Conservation (phyloP, 352 stramenopile species). For the Globisporangium viniferum region DNA sequence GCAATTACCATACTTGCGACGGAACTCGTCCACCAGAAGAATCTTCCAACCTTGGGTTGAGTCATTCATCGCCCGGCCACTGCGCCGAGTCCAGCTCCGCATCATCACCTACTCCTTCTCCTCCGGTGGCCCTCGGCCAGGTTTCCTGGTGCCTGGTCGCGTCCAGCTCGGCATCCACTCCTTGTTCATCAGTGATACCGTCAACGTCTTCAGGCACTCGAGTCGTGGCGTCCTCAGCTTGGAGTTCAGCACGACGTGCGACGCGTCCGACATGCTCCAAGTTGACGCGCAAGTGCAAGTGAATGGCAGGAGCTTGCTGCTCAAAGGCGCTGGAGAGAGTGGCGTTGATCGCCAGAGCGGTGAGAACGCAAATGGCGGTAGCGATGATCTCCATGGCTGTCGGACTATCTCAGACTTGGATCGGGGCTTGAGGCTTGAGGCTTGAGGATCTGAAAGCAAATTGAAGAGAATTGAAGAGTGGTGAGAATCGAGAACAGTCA, state of each 20-base stretch:
- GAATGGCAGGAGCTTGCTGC: not conserved
- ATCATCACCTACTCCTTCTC: no score
- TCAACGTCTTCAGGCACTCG: no score
- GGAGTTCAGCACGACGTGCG: not conserved
- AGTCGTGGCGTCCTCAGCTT: no score
- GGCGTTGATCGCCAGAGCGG: not conserved
- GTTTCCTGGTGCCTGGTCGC: not conserved
- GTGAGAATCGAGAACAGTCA: not conserved
- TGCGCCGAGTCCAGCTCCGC: no score
- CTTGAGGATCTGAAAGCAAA: not conserved
- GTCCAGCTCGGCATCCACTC: not conserved
- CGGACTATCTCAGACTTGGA: no score
- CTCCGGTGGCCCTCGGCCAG: no score
- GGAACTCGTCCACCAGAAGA: no score
- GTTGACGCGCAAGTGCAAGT: not conserved
- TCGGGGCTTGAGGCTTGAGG: not conserved
- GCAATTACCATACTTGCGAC: no score
- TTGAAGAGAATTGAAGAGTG: no score
- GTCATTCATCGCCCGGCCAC: no score
- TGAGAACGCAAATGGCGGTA: not conserved
- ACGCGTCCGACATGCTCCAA: not conserved
- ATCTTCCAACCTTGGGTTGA: no score
- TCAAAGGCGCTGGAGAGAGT: not conserved
- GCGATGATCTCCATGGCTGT: not conserved
- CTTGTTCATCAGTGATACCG: no score